Base-by-base conservation (phyloP, 2,329 filamentous ascomycete species). In the Cladosporium velox region DNA sequence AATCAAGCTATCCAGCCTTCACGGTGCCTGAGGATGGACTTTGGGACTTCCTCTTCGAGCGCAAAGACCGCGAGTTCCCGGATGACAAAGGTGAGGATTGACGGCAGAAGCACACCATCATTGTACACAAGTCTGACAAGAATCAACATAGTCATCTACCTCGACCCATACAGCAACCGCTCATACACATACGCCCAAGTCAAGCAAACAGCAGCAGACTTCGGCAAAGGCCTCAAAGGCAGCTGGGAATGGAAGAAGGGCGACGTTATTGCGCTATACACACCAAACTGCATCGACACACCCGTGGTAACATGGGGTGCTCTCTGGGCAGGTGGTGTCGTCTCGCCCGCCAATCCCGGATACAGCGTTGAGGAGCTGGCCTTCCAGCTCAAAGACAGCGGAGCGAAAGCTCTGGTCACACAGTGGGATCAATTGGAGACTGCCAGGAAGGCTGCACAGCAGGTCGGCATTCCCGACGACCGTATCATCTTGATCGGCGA, bases 341-440 rank as follows among this genome's bases (percentile, higher is more conserved):
- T 92, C 12, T 92, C 90, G n/a, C 92, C 93, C 0, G 93, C 92
- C 2, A 97, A 97, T 75, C 93, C 93, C 24, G 88, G 88, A 4
- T 97, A 97, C 79, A 96, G 91, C 0, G 86, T 86, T 14, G 87
- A 92, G 11, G 94, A 98, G 79, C 84, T 97, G 38, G 88, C 90
- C 4, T 93, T 91, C 73, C 93, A 97, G 79, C 85, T 98, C 67
- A 87, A 87, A 72, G 91, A 96, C 77, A 90, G 90, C 0, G 85
- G 87, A 0, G 91, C 92, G 35, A 91, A 88, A 73, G 91, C 85
- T 0, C 77, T 97, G 8, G 85, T 90, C 30, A 97, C 93, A 0
- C 91, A 96, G 73, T 76, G 85, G 30, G 79, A 87, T 0, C 85
- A 90, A 66, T 82, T 97, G 1, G 79, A 86, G 6, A 84, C 84